Percentiles rank a stretch among this genome's conserved stretches.
Evolutionary conservation across 139 green algal species (phyloP).

Genomic region (Pleodorina starrii): DNA sequence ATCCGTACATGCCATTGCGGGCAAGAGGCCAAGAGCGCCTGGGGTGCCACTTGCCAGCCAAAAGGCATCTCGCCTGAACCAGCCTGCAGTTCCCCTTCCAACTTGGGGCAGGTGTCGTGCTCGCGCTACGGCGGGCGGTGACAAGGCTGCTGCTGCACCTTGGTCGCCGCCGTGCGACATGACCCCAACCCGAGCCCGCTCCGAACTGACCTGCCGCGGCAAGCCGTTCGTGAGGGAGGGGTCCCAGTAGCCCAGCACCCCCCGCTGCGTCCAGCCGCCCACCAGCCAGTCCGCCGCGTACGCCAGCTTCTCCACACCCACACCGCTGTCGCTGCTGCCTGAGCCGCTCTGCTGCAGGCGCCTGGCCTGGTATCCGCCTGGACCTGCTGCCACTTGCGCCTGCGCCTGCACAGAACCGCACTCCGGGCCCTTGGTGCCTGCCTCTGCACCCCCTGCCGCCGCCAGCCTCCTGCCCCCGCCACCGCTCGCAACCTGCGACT

Average conservation of each 20-base stretch:
- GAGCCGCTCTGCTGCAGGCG: not conserved
- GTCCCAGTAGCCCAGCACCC: slow-evolving; percentile 32
- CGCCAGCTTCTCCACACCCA: slow-evolving; percentile 14
- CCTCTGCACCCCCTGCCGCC: not conserved
- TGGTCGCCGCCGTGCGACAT: too few species aligned
- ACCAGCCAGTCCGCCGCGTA: slow-evolving; percentile 44
- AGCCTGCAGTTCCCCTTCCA: too few species aligned
- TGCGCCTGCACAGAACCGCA: too few species aligned
- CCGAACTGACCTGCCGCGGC: slow-evolving; percentile 2
- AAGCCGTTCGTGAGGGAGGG: not conserved
- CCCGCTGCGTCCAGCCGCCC: slow-evolving; percentile 25
- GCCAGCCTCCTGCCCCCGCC: not conserved
- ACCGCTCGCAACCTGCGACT: not conserved
- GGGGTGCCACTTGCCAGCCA: too few species aligned
- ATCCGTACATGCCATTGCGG: too few species aligned
- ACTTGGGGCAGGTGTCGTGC: too few species aligned
- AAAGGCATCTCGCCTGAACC: too few species aligned
- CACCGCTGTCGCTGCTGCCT: not conserved
- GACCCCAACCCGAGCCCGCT: too few species aligned
- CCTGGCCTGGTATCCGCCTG: too few species aligned
- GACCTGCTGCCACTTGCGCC: too few species aligned
- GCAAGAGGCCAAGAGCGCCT: too few species aligned
- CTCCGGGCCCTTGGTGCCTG: not conserved
- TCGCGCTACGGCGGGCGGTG: not conserved
- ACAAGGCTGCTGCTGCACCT: too few species aligned